Percentiles rank a stretch among this genome's conserved stretches.
Conservation (phyloP, 805 yeast genomes). For the Hermanozyma aechmeae region DNA sequence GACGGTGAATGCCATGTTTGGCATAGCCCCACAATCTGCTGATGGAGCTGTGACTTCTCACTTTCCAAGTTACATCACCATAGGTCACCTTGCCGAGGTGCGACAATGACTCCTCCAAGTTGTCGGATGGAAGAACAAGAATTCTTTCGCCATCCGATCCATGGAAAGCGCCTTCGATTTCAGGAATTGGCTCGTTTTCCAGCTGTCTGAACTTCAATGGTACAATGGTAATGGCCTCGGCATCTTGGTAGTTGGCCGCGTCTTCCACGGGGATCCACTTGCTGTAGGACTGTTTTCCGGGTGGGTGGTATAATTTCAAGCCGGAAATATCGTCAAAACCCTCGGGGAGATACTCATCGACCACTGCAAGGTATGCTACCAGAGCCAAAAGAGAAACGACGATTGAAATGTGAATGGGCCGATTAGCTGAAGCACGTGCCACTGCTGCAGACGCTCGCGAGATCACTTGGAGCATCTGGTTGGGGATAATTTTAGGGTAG, state of each 20-base stretch:
- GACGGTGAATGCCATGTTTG: constrained; percentile 27
- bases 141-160: constrained; percentile 34
- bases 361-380: constrained; percentile 65
- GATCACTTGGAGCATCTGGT: constrained; percentile 19
- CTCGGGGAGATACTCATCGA: constrained; percentile 55
- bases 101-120: constrained; percentile 15
- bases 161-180: constrained; percentile 26
- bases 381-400: constrained; percentile 67
- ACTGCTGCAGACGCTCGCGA: constrained; percentile 27
- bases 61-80: constrained; percentile 51
- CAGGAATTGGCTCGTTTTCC: constrained; percentile 29
- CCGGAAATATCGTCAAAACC: constrained; percentile 22
- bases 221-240: constrained; percentile 39
- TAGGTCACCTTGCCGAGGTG: constrained; percentile 16
- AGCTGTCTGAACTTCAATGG: constrained; percentile 49
- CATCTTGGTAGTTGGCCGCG: constrained; percentile 26
- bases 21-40: constrained; percentile 48
- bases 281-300: constrained; percentile 16
- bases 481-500: too few relatives aligned
- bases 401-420: constrained; percentile 82
- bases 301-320: constrained; percentile 22
- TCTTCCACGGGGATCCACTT: constrained; percentile 45
- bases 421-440: constrained; percentile 57
- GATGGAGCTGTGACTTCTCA: constrained; percentile 47
- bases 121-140: constrained; percentile 24